phyloP scores from a whole-genome alignment of 2,329 filamentous ascomycete species.

The Phyllosticta capitalensis region DNA sequence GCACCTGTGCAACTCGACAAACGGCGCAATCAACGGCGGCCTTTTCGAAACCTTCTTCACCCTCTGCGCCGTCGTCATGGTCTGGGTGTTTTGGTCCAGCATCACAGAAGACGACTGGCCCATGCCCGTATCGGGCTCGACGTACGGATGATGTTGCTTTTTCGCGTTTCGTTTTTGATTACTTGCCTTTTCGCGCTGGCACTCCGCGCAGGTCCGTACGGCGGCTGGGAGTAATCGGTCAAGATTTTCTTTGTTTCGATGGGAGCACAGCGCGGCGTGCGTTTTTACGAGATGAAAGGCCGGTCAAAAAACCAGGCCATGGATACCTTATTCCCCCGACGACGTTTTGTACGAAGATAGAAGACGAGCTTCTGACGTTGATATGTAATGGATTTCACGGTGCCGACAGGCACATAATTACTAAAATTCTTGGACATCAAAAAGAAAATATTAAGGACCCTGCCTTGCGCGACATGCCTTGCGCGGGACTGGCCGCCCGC shows the following conservation, averaged over 20 bases:
- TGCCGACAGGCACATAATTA: not conserved
- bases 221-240: not conserved
- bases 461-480: not conserved
- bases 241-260: slow-evolving; percentile 4
- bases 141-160: slow-evolving; percentile 31
- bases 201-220: not conserved
- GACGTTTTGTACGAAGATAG: not conserved
- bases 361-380: not conserved
- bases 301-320: slow-evolving; percentile 1
- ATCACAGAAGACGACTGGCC: slow-evolving; percentile 99
- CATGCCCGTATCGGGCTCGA: slow-evolving; percentile 35
- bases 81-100: slow-evolving; percentile 98
- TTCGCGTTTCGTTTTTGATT: slow-evolving; percentile 22
- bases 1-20: slow-evolving; percentile 76
- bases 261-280: slow-evolving; percentile 10
- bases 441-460: not conserved
- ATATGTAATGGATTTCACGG: not conserved
- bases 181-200: slow-evolving; percentile 1
- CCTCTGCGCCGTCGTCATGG: slow-evolving; percentile 65
- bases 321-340: slow-evolving; percentile 10
- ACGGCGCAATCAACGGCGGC: slow-evolving; percentile 82
- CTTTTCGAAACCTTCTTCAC: slow-evolving; percentile 93
- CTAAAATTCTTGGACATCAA: not conserved
- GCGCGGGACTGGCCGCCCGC: not conserved
- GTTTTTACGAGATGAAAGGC: slow-evolving; percentile 9